Evolutionary conservation across 306 rosid genomes (phyloP).

Genomic region (Acacia acuminata): DNA sequence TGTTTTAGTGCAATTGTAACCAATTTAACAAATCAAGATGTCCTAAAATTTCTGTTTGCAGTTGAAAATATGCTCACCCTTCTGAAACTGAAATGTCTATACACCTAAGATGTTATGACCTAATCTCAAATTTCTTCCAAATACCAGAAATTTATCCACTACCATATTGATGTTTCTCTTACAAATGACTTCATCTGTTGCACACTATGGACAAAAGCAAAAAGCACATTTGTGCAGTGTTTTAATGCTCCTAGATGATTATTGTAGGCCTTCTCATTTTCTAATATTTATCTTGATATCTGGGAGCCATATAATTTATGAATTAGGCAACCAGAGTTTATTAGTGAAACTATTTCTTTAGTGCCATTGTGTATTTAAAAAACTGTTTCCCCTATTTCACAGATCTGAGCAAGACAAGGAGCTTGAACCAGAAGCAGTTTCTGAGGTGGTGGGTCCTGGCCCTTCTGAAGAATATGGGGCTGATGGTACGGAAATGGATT

Average conservation of each 20-base stretch:
- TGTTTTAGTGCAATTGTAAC: neutral
- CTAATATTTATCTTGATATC: neutral
- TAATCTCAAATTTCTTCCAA: neutral
- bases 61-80: slow-evolving; percentile 1
- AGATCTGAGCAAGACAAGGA: slow-evolving; percentile 99
- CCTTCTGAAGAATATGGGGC: slow-evolving; percentile 67
- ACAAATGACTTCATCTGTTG: neutral
- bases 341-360: neutral
- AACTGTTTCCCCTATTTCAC: slow-evolving; percentile 25
- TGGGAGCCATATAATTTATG: neutral
- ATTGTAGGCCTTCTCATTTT: neutral
- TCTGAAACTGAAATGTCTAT: slow-evolving; percentile 1
- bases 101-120: slow-evolving; percentile 8
- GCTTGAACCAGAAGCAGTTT: slow-evolving; percentile 79
- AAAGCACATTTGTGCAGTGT: neutral
- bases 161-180: slow-evolving; percentile 8
- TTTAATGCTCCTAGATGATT: neutral
- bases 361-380: slow-evolving; percentile 6
- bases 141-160: slow-evolving; percentile 4
- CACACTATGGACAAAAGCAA: neutral
- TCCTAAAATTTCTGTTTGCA: slow-evolving; percentile 14
- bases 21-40: neutral
- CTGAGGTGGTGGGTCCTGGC: slow-evolving; percentile 81
- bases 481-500: slow-evolving; percentile 62
- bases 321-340: neutral